These are phyloP conservation scores for Mycosphaerelloides madeirae DNA, from an alignment of 2,329 filamentous ascomycete species.

Conservation along the genomic window DNA sequence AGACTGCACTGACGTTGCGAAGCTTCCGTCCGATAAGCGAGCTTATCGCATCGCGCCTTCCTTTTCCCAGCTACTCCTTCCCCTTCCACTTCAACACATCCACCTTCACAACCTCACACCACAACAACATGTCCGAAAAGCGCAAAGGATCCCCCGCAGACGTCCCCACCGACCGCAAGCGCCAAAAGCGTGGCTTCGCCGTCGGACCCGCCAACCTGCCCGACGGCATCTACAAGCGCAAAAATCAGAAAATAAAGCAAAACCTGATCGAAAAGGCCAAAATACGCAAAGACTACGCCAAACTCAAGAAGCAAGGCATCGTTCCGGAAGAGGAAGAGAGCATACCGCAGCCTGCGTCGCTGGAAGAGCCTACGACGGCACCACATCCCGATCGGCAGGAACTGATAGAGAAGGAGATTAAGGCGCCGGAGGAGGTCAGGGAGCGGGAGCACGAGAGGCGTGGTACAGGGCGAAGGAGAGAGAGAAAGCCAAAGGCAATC, in stretches of 20 bases:
- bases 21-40: background rate
- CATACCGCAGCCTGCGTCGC: conserved; percentile 29
- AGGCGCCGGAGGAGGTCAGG: conserved; percentile 9
- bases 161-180: conserved; percentile 35
- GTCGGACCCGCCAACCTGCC: conserved; percentile 88
- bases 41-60: background rate
- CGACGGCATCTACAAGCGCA: conserved; percentile 81
- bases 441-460: conserved; percentile 3
- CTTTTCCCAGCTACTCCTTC: no score
- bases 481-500: conserved; percentile 39
- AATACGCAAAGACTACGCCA: conserved; percentile 86
- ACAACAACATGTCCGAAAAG: conserved; percentile 20
- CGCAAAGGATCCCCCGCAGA: conserved; percentile 18
- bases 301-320: conserved; percentile 62
- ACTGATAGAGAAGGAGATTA: conserved; percentile 26
- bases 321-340: conserved; percentile 23
- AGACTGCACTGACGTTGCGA: no score
- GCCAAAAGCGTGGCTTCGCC: conserved; percentile 66
- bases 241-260: conserved; percentile 84
- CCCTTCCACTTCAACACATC: background rate
- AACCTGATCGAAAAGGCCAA: conserved; percentile 88
- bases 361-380: conserved; percentile 40
- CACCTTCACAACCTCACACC: background rate
- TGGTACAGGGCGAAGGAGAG: conserved; percentile 15
- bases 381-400: conserved; percentile 38